These are phyloP conservation scores for Trichoderma koningii DNA, from an alignment of 2,329 filamentous ascomycete species.

Conservation along the genomic window DNA sequence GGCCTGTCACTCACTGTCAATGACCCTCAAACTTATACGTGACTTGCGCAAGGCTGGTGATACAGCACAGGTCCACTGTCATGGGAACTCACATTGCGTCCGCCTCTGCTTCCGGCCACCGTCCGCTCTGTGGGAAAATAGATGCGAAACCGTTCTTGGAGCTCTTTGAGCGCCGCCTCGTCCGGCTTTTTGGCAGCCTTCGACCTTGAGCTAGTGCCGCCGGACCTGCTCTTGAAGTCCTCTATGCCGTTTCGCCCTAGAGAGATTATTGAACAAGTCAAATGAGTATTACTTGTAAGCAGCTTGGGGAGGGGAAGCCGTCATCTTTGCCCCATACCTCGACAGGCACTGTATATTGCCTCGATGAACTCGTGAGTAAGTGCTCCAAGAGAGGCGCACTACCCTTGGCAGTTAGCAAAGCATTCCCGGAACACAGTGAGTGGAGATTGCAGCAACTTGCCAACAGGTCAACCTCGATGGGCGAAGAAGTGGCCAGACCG, in stretches of 20 bases:
- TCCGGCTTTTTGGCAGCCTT: slow-evolving; percentile 33
- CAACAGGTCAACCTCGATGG: slow-evolving; percentile 72
- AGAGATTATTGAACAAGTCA: slow-evolving; percentile 10
- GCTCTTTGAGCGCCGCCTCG: slow-evolving; percentile 30
- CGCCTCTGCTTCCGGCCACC: slow-evolving; percentile 65
- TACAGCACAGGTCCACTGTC: neutral
- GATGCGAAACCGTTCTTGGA: slow-evolving; percentile 62
- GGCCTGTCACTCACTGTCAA: slow-evolving; percentile 45
- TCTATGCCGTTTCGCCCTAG: slow-evolving; percentile 46
- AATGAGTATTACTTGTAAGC: neutral
- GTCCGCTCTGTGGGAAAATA: slow-evolving; percentile 80
- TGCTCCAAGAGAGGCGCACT: slow-evolving; percentile 80
- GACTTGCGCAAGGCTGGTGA: neutral
- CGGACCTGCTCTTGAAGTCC: slow-evolving; percentile 43
- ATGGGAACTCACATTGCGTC: slow-evolving; percentile 51
- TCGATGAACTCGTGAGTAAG: slow-evolving; percentile 68
- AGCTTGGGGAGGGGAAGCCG: neutral
- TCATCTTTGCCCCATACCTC: slow-evolving; percentile 45
- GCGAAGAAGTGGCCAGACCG: slow-evolving; percentile 56
- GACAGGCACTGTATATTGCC: slow-evolving; percentile 56
- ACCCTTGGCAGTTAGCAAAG: slow-evolving; percentile 23
- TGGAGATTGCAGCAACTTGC: slow-evolving; percentile 43
- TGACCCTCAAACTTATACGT: neutral
- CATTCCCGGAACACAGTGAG: neutral
- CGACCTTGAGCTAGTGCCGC: slow-evolving; percentile 40